Evolutionary conservation across 2,329 filamentous ascomycete genomes (phyloP).

Genomic region (Basipetospora chlamydospora): DNA sequence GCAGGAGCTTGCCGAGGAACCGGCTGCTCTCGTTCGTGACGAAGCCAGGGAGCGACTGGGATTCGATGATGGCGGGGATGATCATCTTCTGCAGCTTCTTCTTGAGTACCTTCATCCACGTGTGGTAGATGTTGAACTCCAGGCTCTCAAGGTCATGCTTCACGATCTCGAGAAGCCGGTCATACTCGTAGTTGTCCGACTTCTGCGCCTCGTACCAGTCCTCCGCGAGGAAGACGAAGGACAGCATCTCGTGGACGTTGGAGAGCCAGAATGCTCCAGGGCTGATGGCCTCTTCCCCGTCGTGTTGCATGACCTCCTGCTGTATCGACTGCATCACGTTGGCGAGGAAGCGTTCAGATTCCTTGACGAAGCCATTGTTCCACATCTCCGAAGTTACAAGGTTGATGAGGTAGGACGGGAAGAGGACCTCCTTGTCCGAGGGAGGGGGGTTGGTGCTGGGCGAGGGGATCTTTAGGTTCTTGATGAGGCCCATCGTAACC

Average conservation of each 20-base stretch:
- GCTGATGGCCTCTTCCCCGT: constrained; percentile 93
- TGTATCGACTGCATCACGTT: constrained; percentile 99
- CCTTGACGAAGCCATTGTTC: constrained; percentile 99
- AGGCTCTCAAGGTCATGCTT: constrained; percentile 97
- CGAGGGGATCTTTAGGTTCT: constrained; percentile 88
- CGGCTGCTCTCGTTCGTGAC: constrained; percentile 97
- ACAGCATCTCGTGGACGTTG: constrained; percentile 99
- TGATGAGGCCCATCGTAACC: constrained; percentile 89
- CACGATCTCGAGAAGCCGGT: constrained; percentile 91
- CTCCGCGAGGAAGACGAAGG: constrained; percentile 96
- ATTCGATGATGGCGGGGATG: constrained; percentile 97
- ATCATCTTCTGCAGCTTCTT: constrained; percentile 99
- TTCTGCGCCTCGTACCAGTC: constrained; percentile 99
- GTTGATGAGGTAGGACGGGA: constrained; percentile 98
- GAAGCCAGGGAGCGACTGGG: constrained; percentile 92
- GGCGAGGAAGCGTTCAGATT: constrained; percentile 94
- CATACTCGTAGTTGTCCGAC: constrained; percentile 98
- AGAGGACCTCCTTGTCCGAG: constrained; percentile 95
- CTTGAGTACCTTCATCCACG: constrained; percentile 99
- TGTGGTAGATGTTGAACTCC: constrained; percentile 99
- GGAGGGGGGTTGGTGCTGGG: constrained; percentile 77
- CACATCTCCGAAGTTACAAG: constrained; percentile 99
- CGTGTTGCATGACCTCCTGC: constrained; percentile 98
- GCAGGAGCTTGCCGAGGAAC: constrained; percentile 92
- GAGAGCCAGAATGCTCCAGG: constrained; percentile 97